phyloP scores from a whole-genome alignment of 163 green algal species.

The Volvox carteri region DNA sequence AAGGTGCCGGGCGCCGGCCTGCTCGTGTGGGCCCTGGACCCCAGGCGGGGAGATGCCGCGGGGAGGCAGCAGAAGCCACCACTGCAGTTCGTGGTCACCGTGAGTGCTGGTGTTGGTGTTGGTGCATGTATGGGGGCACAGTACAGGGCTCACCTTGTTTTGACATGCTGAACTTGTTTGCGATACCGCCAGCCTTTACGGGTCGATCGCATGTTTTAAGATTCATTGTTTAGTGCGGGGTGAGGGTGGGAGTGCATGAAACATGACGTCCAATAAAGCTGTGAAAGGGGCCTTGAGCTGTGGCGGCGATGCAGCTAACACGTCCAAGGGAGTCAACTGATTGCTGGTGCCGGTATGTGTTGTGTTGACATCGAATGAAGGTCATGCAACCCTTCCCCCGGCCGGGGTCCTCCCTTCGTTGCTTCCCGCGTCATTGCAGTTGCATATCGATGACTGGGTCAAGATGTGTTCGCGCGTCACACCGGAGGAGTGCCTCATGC shows the following conservation, averaged over 20 bases:
- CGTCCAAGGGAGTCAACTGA: too few relatives aligned
- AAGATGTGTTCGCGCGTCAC: constrained; percentile 66
- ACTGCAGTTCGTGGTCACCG: constrained; percentile 61
- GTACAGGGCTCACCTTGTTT: too few relatives aligned
- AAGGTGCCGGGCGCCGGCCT: constrained; percentile 53
- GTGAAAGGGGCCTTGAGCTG: too few relatives aligned
- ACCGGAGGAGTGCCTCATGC: constrained; percentile 67
- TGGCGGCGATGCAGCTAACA: too few relatives aligned
- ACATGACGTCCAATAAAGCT: too few relatives aligned
- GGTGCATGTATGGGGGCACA: too few relatives aligned
- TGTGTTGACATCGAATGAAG: too few relatives aligned
- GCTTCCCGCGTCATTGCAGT: background rate
- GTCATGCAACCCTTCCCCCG: background rate
- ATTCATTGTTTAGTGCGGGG: too few relatives aligned
- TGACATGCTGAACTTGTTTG: background rate
- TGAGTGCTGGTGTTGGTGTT: too few relatives aligned
- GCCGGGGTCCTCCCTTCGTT: background rate
- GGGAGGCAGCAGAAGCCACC: background rate
- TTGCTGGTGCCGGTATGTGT: too few relatives aligned
- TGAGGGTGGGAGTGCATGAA: too few relatives aligned
- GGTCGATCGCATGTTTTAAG: background rate
- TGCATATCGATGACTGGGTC: constrained; percentile 77
- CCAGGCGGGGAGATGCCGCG: background rate
- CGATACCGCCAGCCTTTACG: background rate
- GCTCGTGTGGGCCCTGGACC: constrained; percentile 26